Percentiles rank a stretch among this genome's conserved stretches.
Conservation (phyloP, 2,329 filamentous ascomycete species). For the Colletotrichum incanum region DNA sequence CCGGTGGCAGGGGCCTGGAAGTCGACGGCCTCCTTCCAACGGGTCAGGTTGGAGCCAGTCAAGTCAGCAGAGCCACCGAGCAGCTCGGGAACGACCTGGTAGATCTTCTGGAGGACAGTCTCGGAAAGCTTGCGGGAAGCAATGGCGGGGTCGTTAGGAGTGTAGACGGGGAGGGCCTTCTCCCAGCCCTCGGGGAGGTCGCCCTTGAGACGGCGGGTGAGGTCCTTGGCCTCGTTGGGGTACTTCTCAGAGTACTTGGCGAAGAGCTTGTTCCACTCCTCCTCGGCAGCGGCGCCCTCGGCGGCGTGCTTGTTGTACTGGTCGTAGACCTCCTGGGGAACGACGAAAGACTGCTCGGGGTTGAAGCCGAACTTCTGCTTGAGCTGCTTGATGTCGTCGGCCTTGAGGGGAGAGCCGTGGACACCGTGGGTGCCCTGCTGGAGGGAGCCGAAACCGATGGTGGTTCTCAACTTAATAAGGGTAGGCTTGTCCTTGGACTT, state of each 20-base stretch:
- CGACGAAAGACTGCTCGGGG: slow-evolving; percentile 91
- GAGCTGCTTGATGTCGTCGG: slow-evolving; percentile 92
- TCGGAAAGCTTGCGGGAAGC: slow-evolving; percentile 98
- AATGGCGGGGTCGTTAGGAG: slow-evolving; percentile 84
- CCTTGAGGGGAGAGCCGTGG: slow-evolving; percentile 96
- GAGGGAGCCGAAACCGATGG: slow-evolving; percentile 95
- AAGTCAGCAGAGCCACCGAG: slow-evolving; percentile 97
- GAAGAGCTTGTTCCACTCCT: slow-evolving; percentile 96
- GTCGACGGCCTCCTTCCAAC: slow-evolving; percentile 97
- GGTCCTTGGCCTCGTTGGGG: slow-evolving; percentile 85
- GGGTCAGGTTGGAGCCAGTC: slow-evolving; percentile 98
- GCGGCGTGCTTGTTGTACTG: slow-evolving; percentile 87
- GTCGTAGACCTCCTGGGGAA: slow-evolving; percentile 96
- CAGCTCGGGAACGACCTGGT: slow-evolving; percentile 88
- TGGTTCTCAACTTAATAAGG: slow-evolving; percentile 96
- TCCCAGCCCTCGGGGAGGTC: slow-evolving; percentile 97
- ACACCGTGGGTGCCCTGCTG: slow-evolving; percentile 95
- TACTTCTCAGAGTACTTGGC: slow-evolving; percentile 87
- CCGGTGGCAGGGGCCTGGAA: slow-evolving; percentile 93
- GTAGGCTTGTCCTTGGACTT: slow-evolving; percentile 96
- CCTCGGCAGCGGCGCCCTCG: slow-evolving; percentile 89
- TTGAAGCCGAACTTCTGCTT: slow-evolving; percentile 98
- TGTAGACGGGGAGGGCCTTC: slow-evolving; percentile 93
- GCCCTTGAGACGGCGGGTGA: slow-evolving; percentile 83
- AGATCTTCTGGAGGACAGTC: slow-evolving; percentile 90